A percentile compares a stretch with the other conserved stretches of the same genome.
Evolutionary conservation across 208 protist genomes (phyloP).

Genomic region (Wallacemonas collosoma): DNA sequence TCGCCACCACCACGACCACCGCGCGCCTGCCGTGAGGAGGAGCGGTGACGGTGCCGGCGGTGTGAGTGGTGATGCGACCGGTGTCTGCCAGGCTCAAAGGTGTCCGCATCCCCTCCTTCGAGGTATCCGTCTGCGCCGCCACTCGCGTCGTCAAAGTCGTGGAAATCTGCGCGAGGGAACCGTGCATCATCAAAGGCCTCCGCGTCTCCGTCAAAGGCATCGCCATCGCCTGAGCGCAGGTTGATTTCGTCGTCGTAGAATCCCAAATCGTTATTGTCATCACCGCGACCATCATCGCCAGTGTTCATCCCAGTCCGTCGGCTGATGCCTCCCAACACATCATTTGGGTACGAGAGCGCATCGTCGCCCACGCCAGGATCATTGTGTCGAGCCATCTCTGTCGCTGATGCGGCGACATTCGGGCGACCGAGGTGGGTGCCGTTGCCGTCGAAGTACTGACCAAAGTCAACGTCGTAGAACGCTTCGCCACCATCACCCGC

Average conservation of each 20-base stretch:
- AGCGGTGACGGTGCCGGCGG: constrained; percentile 28
- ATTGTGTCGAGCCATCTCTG: neutral
- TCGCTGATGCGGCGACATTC: neutral
- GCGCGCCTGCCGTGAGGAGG: constrained; percentile 10
- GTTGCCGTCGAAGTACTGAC: constrained; percentile 46
- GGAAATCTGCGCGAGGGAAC: constrained; percentile 14
- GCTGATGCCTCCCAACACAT: constrained; percentile 25
- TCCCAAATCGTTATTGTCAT: neutral
- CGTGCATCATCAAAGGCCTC: constrained; percentile 6
- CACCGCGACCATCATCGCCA: constrained; percentile 1
- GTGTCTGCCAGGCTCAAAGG: constrained; percentile 19
- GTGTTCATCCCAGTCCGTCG: neutral
- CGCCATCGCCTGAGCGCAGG: neutral
- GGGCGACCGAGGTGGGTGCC: neutral
- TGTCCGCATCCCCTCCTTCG: constrained; percentile 12
- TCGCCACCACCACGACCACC: neutral
- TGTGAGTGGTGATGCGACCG: constrained; percentile 23
- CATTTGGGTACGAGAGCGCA: constrained; percentile 18
- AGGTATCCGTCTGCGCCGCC: constrained; percentile 1
- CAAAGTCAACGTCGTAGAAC: constrained; percentile 50
- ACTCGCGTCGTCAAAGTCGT: constrained; percentile 4
- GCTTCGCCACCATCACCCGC: constrained; percentile 23
- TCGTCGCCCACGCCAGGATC: constrained; percentile 15
- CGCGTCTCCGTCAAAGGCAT: constrained; percentile 7
- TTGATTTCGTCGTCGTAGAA: constrained; percentile 13